Percentiles rank a stretch among this genome's conserved stretches.
Conservation (phyloP, 1,284 basidiomycete species). For the Pterula multifida region DNA sequence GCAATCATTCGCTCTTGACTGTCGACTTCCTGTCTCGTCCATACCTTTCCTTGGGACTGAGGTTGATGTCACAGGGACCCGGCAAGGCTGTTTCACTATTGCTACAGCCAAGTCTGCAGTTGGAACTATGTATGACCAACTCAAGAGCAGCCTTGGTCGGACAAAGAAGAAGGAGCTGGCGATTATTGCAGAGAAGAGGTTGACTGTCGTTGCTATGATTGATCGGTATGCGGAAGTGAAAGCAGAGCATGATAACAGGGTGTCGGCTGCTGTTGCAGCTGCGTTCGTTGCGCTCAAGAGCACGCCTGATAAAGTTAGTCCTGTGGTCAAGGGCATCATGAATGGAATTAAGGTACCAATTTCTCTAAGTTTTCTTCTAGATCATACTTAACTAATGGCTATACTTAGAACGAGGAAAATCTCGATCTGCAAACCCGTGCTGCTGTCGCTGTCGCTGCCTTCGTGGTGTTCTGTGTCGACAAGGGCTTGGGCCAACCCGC, state of each 20-base stretch:
- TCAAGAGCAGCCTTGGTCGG: constrained; percentile 63
- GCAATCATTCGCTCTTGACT: constrained; percentile 73
- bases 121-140: constrained; percentile 58
- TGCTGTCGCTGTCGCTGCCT: constrained; percentile 76
- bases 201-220: constrained; percentile 63
- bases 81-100: constrained; percentile 67
- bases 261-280: constrained; percentile 82
- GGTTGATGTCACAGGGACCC: constrained; percentile 64
- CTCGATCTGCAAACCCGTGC: constrained; percentile 84
- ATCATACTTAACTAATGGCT: background rate
- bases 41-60: constrained; percentile 74
- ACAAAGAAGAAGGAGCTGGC: constrained; percentile 72
- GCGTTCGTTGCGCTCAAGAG: constrained; percentile 81
- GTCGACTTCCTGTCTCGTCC: constrained; percentile 70
- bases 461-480: constrained; percentile 77
- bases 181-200: constrained; percentile 69
- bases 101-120: constrained; percentile 68
- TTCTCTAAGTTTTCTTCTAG: background rate
- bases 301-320: constrained; percentile 90
- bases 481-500: constrained; percentile 52
- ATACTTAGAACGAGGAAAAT: constrained; percentile 75
- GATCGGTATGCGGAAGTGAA: constrained; percentile 80
- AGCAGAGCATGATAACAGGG: constrained; percentile 77
- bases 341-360: constrained; percentile 86
- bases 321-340: constrained; percentile 95